Conservation (phyloP, 1,139 yeast genomes). For the Candida freyschussii region DNA sequence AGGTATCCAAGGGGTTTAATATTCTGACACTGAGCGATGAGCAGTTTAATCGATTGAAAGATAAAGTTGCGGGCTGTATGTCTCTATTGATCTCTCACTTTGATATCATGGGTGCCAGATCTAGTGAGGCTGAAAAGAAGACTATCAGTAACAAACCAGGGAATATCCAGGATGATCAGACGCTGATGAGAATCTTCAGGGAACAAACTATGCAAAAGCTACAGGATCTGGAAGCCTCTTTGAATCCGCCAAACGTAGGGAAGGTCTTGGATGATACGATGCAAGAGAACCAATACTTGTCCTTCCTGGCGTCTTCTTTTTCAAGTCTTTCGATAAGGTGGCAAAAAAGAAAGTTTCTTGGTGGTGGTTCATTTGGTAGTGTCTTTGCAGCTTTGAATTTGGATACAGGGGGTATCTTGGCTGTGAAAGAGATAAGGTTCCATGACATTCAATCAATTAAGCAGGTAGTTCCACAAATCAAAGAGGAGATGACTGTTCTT, state of each 20-base stretch:
- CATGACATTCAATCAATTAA: constrained; percentile 86
- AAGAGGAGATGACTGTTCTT: constrained; percentile 94
- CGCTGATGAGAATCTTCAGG: constrained; percentile 30
- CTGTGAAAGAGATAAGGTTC: constrained; percentile 90
- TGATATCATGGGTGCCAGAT: constrained; percentile 97
- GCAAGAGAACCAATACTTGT: constrained; percentile 80
- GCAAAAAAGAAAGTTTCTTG: constrained; percentile 93
- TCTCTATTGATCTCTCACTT: constrained; percentile 89
- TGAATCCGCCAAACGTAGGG: constrained; percentile 54
- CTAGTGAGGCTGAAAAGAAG: constrained; percentile 64
- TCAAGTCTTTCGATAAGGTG: constrained; percentile 91
- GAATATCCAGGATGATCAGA: constrained; percentile 36
- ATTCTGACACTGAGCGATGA: constrained; percentile 75
- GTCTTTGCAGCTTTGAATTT: constrained; percentile 90
- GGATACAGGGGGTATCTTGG: constrained; percentile 95
- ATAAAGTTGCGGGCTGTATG: constrained; percentile 93
- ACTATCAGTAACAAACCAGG: constrained; percentile 37
- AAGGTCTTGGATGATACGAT: constrained; percentile 84
- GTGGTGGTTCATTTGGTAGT: constrained; percentile 95
- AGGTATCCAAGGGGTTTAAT: constrained; percentile 86
- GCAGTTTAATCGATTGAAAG: constrained; percentile 66
- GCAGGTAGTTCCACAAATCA: constrained; percentile 80
- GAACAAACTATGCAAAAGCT: constrained; percentile 33
- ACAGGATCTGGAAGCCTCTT: constrained; percentile 27
- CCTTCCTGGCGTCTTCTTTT: constrained; percentile 83